Base-by-base conservation (phyloP, 2,329 filamentous ascomycete species). In the Pestalotiopsis sp. region DNA sequence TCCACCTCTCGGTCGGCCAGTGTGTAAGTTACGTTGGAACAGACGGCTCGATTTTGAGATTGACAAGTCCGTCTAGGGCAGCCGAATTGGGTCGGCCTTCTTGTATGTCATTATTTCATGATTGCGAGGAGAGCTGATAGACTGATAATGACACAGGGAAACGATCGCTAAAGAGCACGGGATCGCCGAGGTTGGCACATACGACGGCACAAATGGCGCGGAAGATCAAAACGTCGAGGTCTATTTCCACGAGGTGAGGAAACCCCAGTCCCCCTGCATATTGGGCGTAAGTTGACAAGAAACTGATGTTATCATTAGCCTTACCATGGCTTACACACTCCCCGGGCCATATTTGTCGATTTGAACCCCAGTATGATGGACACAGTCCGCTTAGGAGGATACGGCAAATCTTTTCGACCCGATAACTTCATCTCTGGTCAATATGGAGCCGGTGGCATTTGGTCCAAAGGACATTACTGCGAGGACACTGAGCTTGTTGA, bases 81-180 rank as follows among this genome's bases (percentile, higher is more conserved):
- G 98, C 93, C 96, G 99, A 93, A 97, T 98, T 79, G 96, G 96
- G 95, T 95, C 96, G 89, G 96, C 96, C 86, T 99, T 99, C 91
- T 99, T 96, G 92, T 93, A 90, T 87, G 74, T 69, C 64, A 68
- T 68, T 68, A 63, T 57, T 57, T 70, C 67, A 68, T 41, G 39
- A 14, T 39, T 61, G 4, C 14, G 31, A 31, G 13, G 58, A 17
- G n/a, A 14, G 27, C 58, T 38, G 58, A 61, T 38, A 12, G 25
- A 45, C 41, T 45, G 17, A 45, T 45, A 17, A 27, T 7, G 23
- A 27, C 58, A 71, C 72, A 91, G 89, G 92, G 92, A 94, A 84
- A 92, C 87, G 80, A 94, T 94, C 82, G 93, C 92, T 80, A 90
- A 91, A 84, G 92, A 94, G 90, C 96, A 99, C 84, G 96, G 96